Evolutionary conservation across 306 rosid genomes (phyloP).

Genomic region (Acacia melanoxylon): DNA sequence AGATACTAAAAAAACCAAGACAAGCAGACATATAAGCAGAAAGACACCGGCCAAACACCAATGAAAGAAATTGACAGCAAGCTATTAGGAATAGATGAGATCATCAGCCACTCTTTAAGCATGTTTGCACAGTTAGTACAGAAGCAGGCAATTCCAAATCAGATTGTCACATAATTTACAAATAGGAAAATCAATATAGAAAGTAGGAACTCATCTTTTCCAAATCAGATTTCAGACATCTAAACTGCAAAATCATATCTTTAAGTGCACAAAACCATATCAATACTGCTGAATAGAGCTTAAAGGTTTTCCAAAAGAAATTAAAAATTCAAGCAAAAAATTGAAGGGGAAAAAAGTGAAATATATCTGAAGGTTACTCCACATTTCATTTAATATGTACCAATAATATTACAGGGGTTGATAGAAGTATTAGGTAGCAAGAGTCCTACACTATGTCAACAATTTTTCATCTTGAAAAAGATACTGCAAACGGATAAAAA

Average conservation of each 20-base stretch:
- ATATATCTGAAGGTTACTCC: not conserved
- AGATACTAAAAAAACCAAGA: conserved; percentile 34
- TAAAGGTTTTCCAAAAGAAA: not conserved
- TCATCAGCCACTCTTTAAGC: conserved; percentile 16
- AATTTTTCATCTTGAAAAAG: not conserved
- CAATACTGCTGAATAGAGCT: not conserved
- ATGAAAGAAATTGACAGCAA: not conserved
- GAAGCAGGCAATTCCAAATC: not conserved
- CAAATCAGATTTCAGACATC: conserved; percentile 20
- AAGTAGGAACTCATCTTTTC: conserved; percentile 20
- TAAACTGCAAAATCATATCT: not conserved
- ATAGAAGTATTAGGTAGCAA: not conserved
- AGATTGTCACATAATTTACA: not conserved
- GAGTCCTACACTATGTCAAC: not conserved
- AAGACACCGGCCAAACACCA: not conserved
- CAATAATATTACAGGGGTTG: not conserved
- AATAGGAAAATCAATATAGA: conserved; percentile 22
- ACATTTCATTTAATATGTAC: not conserved
- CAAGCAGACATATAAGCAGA: conserved; percentile 24
- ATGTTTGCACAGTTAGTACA: not conserved
- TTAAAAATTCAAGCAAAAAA: conserved; percentile 12
- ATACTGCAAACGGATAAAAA: conserved; percentile 9
- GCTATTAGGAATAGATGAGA: conserved; percentile 25
- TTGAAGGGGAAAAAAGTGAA: not conserved
- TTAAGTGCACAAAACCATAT: not conserved